Conservation (phyloP, 2,329 filamentous ascomycete species). For the Diplodia sapinea region DNA sequence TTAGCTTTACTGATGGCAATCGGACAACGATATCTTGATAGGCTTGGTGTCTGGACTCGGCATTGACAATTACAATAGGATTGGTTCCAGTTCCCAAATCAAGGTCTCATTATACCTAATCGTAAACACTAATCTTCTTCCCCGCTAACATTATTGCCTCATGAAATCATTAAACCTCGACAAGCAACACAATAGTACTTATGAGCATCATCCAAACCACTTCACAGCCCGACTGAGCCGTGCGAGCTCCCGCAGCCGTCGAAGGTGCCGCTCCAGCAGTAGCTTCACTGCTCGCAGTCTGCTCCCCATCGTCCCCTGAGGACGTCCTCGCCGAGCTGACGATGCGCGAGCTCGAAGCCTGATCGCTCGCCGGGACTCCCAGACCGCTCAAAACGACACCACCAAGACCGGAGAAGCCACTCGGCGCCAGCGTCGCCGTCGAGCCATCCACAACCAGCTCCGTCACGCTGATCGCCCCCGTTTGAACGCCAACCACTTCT, state of each 20-base stretch:
- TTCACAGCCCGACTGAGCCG: neutral
- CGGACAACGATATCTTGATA: neutral
- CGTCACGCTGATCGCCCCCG: too few relatives aligned
- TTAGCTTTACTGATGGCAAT: neutral
- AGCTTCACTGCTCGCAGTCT: neutral
- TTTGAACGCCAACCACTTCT: too few relatives aligned
- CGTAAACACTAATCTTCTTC: neutral
- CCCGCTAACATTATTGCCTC: neutral
- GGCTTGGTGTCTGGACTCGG: neutral
- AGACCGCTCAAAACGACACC: conserved; percentile 3
- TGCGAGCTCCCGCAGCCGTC: neutral
- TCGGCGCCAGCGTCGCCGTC: too few relatives aligned
- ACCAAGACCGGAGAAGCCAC: too few relatives aligned
- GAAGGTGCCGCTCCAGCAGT: neutral
- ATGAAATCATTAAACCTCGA: neutral
- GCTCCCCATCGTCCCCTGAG: neutral
- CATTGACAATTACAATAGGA: neutral
- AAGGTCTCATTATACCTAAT: neutral
- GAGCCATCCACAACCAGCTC: too few relatives aligned
- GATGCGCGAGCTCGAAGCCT: neutral
- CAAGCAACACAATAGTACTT: neutral
- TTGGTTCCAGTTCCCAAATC: neutral
- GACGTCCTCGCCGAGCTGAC: neutral
- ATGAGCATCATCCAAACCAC: neutral
- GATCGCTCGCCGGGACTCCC: neutral